A percentile compares a stretch with the other conserved stretches of the same genome.
Conservation (phyloP, 305 asterid genomes). For the Fraxinus nigra region DNA sequence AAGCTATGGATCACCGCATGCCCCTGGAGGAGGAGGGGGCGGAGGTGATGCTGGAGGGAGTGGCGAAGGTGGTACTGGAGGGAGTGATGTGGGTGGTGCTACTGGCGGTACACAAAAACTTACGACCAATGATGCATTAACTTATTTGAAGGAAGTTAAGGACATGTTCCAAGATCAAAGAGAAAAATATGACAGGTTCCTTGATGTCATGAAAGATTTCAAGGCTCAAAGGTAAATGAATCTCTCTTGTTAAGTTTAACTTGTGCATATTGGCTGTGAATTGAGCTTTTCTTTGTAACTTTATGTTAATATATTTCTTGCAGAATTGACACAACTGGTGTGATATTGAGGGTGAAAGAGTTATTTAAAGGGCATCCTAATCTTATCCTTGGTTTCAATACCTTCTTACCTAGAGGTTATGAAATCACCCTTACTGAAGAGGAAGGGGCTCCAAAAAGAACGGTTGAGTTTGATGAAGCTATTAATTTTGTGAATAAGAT, state of each 20-base stretch:
- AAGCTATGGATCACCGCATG: conserved; percentile 15
- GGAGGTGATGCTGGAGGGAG: conserved; percentile 19
- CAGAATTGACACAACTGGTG: conserved; percentile 94
- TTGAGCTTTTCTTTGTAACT: conserved; percentile 11
- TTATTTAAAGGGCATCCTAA: conserved; percentile 91
- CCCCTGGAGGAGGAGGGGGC: conserved; percentile 9
- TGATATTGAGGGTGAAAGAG: conserved; percentile 87
- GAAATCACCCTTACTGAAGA: conserved; percentile 87
- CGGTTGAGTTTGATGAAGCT: conserved; percentile 96
- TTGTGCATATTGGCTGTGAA: conserved; percentile 13
- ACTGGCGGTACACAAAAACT: conserved; percentile 68
- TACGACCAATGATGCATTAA: conserved; percentile 90
- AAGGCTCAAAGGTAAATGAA: conserved; percentile 88
- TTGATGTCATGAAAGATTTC: conserved; percentile 97
- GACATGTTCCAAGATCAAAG: conserved; percentile 96
- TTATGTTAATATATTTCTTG: conserved; percentile 26
- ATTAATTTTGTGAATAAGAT: conserved; percentile 91
- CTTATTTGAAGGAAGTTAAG: conserved; percentile 93
- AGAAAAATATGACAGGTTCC: conserved; percentile 92
- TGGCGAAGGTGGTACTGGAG: conserved; percentile 38
- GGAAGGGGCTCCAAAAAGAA: conserved; percentile 85
- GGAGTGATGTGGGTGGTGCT: conserved; percentile 41
- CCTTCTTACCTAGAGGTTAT: conserved; percentile 95
- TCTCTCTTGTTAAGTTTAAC: conserved; percentile 16
- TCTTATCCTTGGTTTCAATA: conserved; percentile 92